Conservation (phyloP, 1,284 basidiomycete species). For the Schizophyllum amplum region DNA sequence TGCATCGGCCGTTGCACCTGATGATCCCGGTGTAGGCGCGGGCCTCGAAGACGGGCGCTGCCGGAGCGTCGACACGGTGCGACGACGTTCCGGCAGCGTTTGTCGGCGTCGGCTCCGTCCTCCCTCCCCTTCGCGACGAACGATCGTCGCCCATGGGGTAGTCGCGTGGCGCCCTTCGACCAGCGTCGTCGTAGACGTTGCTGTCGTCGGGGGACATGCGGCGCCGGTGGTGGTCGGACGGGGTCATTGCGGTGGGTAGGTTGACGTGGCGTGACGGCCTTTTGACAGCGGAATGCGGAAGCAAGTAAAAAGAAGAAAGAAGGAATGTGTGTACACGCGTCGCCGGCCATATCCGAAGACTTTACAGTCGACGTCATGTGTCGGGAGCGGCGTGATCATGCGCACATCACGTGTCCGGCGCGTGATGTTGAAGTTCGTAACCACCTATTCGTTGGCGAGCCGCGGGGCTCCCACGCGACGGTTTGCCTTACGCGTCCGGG, state of each 20-base stretch:
- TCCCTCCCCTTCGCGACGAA: background rate
- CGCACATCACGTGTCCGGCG: background rate
- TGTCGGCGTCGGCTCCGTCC: background rate
- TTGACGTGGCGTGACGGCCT: background rate
- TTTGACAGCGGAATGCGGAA: too few species aligned
- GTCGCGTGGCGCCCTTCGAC: background rate
- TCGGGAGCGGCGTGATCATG: background rate
- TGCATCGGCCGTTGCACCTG: background rate
- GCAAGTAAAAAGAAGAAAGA: background rate
- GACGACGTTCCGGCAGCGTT: background rate
- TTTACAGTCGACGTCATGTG: background rate
- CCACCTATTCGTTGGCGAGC: background rate
- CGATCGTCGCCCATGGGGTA: background rate
- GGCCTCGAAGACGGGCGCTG: background rate
- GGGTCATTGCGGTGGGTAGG: background rate
- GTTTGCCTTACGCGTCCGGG: too few species aligned
- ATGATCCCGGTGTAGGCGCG: background rate
- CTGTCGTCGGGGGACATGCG: background rate
- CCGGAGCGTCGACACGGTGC: background rate
- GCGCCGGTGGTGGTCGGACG: background rate
- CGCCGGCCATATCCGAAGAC: background rate
- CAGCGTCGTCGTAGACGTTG: background rate
- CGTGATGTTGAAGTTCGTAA: background rate
- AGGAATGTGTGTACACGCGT: background rate
- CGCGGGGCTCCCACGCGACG: background rate